phyloP scores from a whole-genome alignment of 306 rosid genomes.

The Psophocarpus tetragonolobus region DNA sequence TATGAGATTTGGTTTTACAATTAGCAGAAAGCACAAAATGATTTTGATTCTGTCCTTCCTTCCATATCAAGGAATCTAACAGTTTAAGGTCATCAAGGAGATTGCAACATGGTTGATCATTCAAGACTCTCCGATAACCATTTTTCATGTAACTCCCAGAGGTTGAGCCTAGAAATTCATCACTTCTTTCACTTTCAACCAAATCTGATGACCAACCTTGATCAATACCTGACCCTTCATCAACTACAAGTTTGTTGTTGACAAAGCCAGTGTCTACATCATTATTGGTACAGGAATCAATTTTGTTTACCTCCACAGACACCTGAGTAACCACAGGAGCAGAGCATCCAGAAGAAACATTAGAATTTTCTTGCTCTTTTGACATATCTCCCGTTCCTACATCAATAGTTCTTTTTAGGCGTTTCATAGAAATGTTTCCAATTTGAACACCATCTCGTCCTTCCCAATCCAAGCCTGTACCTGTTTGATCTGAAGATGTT shows the following conservation, averaged over 20 bases:
- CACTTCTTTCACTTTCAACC: constrained; percentile 52
- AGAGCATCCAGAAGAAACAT: constrained; percentile 59
- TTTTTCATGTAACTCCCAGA: constrained; percentile 37
- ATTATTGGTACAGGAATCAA: constrained; percentile 47
- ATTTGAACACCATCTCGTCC: constrained; percentile 37
- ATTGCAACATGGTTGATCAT: constrained; percentile 48
- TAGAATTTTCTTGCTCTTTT: constrained; percentile 54
- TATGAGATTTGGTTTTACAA: constrained; percentile 35
- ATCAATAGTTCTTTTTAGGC: constrained; percentile 33
- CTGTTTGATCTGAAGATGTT: constrained; percentile 32
- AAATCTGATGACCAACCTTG: constrained; percentile 57
- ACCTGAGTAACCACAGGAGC: constrained; percentile 55
- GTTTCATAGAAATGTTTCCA: constrained; percentile 36
- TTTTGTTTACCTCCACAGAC: constrained; percentile 47
- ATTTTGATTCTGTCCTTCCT: constrained; percentile 44
- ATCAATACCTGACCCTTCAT: constrained; percentile 64
- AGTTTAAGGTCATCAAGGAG: constrained; percentile 66
- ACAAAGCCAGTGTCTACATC: constrained; percentile 41
- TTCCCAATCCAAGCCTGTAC: constrained; percentile 38
- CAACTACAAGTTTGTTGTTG: constrained; percentile 46
- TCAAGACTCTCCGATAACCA: constrained; percentile 32
- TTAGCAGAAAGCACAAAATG: constrained; percentile 27
- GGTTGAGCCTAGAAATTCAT: constrained; percentile 41
- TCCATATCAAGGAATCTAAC: constrained; percentile 62
- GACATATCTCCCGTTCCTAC: constrained; percentile 18